Conservation (phyloP, 2,329 filamentous ascomycete genomes). For the Macrophomina pseudophaseolina region DNA sequence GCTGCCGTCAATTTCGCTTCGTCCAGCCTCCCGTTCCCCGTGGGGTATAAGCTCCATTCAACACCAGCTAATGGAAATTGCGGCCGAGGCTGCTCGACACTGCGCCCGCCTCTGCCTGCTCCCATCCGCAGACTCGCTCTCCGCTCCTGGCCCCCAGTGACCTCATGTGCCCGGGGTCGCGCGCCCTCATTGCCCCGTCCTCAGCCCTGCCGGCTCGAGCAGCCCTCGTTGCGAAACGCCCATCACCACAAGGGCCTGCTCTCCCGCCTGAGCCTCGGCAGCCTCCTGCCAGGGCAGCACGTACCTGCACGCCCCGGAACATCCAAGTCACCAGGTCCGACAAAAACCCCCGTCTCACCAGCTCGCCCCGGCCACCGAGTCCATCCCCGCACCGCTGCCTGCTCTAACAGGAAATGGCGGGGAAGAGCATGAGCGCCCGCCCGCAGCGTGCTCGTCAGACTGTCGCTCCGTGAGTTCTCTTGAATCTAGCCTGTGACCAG, state of each 20-base stretch:
- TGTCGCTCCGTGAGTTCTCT: conserved; percentile 8
- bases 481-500: not conserved
- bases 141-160: conserved; percentile 4
- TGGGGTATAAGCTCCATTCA: not conserved
- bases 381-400: conserved; percentile 20
- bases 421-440: conserved; percentile 4
- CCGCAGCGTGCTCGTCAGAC: not conserved
- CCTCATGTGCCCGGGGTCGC: conserved; percentile 1
- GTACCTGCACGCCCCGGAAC: conserved; percentile 11
- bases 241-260: conserved; percentile 7
- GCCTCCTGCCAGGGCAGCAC: conserved; percentile 12
- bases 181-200: not conserved
- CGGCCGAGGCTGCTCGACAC: conserved; percentile 3
- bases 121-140: not conserved
- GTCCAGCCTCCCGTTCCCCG: not conserved
- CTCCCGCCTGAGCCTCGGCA: conserved; percentile 8
- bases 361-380: not conserved
- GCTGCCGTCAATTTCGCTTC: conserved; percentile 21
- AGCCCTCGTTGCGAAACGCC: conserved; percentile 1
- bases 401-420: conserved; percentile 11
- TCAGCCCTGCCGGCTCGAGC: conserved; percentile 20
- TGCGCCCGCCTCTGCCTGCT: not conserved
- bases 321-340: not conserved
- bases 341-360: not conserved
- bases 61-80: not conserved